phyloP scores from a whole-genome alignment of 139 green algal species.

The Coelastrella sp. region DNA sequence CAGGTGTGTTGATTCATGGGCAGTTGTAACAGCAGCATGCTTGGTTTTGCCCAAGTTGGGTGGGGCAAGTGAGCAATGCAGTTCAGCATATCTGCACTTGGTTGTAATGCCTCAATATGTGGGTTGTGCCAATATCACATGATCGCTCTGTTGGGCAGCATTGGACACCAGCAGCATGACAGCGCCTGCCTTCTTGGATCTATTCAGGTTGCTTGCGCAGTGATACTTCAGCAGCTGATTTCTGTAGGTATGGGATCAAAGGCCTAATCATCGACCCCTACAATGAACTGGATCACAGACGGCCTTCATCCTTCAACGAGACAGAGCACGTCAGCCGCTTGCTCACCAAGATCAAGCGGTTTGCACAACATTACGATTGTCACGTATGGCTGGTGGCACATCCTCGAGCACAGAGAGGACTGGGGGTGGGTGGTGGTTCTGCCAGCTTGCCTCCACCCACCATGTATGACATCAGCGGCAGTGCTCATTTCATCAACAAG shows the following conservation, averaged over 20 bases:
- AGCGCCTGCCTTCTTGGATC: background rate
- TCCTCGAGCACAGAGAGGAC: conserved; percentile 63
- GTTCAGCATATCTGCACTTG: too few relatives aligned
- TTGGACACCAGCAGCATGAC: too few relatives aligned
- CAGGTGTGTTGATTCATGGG: too few relatives aligned
- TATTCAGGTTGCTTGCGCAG: background rate
- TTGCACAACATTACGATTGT: conserved; percentile 85
- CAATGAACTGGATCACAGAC: conserved; percentile 96
- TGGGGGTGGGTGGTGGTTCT: conserved; percentile 58
- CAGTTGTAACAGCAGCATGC: too few relatives aligned
- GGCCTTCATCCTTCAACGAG: conserved; percentile 74
- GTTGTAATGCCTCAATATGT: too few relatives aligned
- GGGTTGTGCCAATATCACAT: too few relatives aligned
- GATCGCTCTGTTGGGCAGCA: too few relatives aligned
- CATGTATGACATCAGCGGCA: conserved; percentile 97
- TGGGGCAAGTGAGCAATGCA: too few relatives aligned
- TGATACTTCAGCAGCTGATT: background rate
- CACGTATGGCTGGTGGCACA: conserved; percentile 99
- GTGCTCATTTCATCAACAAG: conserved; percentile 98
- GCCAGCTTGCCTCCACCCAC: conserved; percentile 62
- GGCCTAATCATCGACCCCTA: conserved; percentile 98
- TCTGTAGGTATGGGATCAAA: conserved; percentile 84
- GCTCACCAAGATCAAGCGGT: conserved; percentile 88
- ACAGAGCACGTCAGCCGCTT: conserved; percentile 97
- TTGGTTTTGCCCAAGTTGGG: too few relatives aligned